Evolutionary conservation across 2,329 filamentous ascomycete genomes (phyloP), one percentile per base, ranked within the genome.

Genomic region (Raffaelea deltoideospora): DNA sequence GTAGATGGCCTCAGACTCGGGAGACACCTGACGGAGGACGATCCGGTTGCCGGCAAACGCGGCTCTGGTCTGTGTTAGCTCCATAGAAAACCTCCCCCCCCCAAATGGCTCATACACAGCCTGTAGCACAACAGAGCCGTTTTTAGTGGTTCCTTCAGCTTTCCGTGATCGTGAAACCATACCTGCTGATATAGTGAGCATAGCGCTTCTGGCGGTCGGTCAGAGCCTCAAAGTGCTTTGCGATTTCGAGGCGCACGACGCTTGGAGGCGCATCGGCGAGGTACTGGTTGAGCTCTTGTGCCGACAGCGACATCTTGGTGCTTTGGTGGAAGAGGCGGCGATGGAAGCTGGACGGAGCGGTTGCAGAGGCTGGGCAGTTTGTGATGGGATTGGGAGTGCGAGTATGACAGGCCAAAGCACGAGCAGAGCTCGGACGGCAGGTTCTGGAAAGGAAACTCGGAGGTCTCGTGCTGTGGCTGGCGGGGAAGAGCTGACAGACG

Each of bases 261-360:
- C 78, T 81, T 1, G 90, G 90, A 32, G 90, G 90, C 45, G 79
- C 78, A 58, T 98, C 90, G 33, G 90, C 87, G 42, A 93, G 70
- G 57, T 93, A 95, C 53, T 93, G 80, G 55, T 65, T 64, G 43
- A 77, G 62, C 45, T 77, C 73, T 47, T 68, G 58, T 40, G 69
- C 57, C 48, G 74, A 63, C 70, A 79, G 76, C 45, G 55, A 62
- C 49, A 54, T 43, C 31, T 43, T 38, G 36, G 46, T 45, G 33
- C 46, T 37, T 34, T 44, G 40, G 31, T 34, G 38, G 35, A 39
- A 39, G 18, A 22, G 18, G 19, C 43, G 43, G 10, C 19, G n/a
- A 7, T 31, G 13, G 6, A 14, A 15, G 29, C 6, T 3, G 19
- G 19, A 18, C n/a, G 14, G 31, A 26, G 35, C 10, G 18, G n/a